Conservation (phyloP, 148 eudicot species). For the Rhododendron molle region DNA sequence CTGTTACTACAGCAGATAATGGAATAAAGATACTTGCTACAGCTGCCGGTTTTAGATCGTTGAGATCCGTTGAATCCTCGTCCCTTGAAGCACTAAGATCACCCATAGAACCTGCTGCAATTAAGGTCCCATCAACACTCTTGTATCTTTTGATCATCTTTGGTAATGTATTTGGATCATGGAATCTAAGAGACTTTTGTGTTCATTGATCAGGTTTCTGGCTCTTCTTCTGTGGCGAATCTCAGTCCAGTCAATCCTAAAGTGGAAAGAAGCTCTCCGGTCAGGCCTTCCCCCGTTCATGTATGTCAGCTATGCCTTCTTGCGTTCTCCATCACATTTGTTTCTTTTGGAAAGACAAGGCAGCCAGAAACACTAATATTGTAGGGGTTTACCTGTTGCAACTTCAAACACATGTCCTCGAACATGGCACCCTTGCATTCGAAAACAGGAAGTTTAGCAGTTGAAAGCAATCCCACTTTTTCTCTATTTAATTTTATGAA, state of each 20-base stretch:
- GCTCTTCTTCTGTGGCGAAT: conserved; percentile 46
- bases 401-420: background rate
- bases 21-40: conserved; percentile 73
- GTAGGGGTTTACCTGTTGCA: background rate
- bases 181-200: background rate
- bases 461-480: background rate
- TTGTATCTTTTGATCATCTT: background rate
- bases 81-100: conserved; percentile 70
- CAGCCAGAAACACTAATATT: background rate
- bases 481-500: background rate
- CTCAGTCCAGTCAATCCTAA: conserved; percentile 38
- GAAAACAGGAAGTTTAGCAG: background rate
- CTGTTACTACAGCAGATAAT: conserved; percentile 72
- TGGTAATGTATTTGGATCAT: background rate
- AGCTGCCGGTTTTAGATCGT: conserved; percentile 54
- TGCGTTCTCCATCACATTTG: background rate
- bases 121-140: background rate
- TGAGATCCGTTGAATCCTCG: conserved; percentile 61
- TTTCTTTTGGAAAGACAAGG: conserved; percentile 4
- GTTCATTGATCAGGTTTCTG: conserved; percentile 31
- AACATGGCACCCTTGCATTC: background rate
- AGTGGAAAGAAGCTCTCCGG: conserved; percentile 60
- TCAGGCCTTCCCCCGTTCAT: conserved; percentile 44
- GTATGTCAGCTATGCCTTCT: conserved; percentile 23
- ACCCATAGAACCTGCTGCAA: conserved; percentile 47